Percentiles rank a stretch among this genome's conserved stretches.
Conservation (phyloP, 2,329 filamentous ascomycete species). For the Corynespora cassiicola region DNA sequence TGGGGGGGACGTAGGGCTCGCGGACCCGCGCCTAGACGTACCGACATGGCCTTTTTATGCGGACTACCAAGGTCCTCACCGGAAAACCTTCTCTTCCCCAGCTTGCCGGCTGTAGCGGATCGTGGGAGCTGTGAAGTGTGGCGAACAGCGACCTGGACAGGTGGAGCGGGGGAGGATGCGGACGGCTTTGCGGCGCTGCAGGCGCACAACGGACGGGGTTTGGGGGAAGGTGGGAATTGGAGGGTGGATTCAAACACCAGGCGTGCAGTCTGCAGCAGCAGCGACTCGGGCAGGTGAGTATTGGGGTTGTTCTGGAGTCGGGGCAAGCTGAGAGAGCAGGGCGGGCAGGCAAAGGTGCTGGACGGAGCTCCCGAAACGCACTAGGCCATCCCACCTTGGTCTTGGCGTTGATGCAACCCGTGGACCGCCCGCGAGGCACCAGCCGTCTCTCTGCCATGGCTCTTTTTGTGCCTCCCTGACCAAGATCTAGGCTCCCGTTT, state of each 20-base stretch:
- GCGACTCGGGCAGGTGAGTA: too few relatives aligned
- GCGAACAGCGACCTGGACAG: constrained; percentile 12
- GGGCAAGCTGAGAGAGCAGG: too few relatives aligned
- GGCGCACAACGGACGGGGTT: constrained; percentile 1
- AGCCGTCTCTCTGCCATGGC: not conserved
- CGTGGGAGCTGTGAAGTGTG: constrained; percentile 28
- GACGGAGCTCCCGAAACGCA: constrained; percentile 15
- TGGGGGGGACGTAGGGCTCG: constrained; percentile 3
- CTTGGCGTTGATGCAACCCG: too few relatives aligned
- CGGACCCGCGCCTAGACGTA: constrained; percentile 28
- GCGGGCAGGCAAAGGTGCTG: constrained; percentile 7
- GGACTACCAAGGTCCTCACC: constrained; percentile 47
- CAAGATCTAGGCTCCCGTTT: too few relatives aligned
- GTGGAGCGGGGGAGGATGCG: constrained; percentile 4
- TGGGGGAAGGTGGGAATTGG: constrained; percentile 1
- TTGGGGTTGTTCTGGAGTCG: too few relatives aligned
- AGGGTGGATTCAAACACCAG: too few relatives aligned
- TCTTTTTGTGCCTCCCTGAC: too few relatives aligned
- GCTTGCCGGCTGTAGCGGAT: constrained; percentile 43
- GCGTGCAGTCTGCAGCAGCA: too few relatives aligned
- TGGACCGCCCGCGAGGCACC: too few relatives aligned
- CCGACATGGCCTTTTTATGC: constrained; percentile 49
- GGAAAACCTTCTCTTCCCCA: constrained; percentile 50
- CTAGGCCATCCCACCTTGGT: constrained; percentile 12
- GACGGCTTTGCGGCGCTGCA: constrained; percentile 6